Evolutionary conservation across 192 early-diverging fungal species (phyloP).

Genomic region (Diversispora eburnea): DNA sequence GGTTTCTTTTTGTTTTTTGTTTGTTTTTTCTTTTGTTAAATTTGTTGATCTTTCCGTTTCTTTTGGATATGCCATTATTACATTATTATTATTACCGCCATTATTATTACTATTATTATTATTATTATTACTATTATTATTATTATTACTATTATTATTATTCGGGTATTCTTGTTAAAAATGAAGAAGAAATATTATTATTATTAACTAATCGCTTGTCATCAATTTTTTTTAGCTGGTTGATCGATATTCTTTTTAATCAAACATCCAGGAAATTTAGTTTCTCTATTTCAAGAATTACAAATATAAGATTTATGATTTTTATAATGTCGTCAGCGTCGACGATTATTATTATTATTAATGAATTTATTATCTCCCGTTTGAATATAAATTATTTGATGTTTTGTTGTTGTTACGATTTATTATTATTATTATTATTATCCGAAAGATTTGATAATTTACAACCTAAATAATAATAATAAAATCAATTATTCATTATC

Average conservation of each 20-base stretch:
- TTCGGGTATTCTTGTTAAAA: background rate
- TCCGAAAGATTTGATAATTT: too few relatives aligned
- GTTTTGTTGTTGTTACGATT: background rate
- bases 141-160: background rate
- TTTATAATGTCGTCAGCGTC: background rate
- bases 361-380: background rate
- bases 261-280: constrained; percentile 34
- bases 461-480: too few relatives aligned
- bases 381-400: constrained; percentile 21
- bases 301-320: constrained; percentile 41
- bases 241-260: background rate
- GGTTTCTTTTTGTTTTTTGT: background rate
- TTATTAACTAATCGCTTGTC: background rate
- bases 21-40: constrained; percentile 9
- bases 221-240: background rate
- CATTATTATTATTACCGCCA: too few relatives aligned
- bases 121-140: background rate
- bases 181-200: background rate
- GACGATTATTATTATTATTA: background rate
- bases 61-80: background rate
- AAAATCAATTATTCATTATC: too few relatives aligned
- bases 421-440: too few relatives aligned
- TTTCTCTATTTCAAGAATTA: constrained; percentile 34
- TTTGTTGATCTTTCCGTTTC: constrained; percentile 4
- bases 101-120: background rate